phyloP scores from a whole-genome alignment of 306 rosid species.

The Gastrolobium villosum region DNA sequence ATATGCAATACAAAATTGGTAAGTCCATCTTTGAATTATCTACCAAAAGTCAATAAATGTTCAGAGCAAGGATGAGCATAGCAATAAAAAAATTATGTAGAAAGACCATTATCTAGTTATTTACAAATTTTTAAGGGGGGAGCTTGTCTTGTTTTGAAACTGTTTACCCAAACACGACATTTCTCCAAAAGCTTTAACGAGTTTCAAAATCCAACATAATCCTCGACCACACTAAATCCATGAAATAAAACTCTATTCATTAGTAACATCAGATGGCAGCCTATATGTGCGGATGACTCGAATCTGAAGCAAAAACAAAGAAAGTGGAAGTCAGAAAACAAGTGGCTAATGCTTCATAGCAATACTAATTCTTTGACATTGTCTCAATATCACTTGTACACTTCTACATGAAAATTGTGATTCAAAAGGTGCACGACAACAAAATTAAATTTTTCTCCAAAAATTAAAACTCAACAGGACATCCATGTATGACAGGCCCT shows the following conservation, averaged over 20 bases:
- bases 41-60: constrained; percentile 13
- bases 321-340: constrained; percentile 40
- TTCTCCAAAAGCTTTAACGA: constrained; percentile 1
- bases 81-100: background rate
- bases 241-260: constrained; percentile 46
- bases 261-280: constrained; percentile 55
- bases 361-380: constrained; percentile 21
- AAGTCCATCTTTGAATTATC: background rate
- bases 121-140: constrained; percentile 37
- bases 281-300: constrained; percentile 70
- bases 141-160: constrained; percentile 29
- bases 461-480: constrained; percentile 12
- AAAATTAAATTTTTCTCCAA: constrained; percentile 9
- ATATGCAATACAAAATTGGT: constrained; percentile 10
- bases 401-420: background rate
- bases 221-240: constrained; percentile 22
- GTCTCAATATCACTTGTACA: constrained; percentile 16
- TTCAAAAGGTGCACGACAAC: constrained; percentile 10
- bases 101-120: constrained; percentile 34
- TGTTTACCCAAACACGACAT: constrained; percentile 13
- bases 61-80: background rate
- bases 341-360: background rate
- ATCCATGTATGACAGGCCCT: constrained; percentile 12
- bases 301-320: constrained; percentile 59
- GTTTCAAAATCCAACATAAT: constrained; percentile 25